These are phyloP conservation scores for Psophocarpus tetragonolobus DNA, from an alignment of 306 rosid genomes.

Conservation along the genomic window DNA sequence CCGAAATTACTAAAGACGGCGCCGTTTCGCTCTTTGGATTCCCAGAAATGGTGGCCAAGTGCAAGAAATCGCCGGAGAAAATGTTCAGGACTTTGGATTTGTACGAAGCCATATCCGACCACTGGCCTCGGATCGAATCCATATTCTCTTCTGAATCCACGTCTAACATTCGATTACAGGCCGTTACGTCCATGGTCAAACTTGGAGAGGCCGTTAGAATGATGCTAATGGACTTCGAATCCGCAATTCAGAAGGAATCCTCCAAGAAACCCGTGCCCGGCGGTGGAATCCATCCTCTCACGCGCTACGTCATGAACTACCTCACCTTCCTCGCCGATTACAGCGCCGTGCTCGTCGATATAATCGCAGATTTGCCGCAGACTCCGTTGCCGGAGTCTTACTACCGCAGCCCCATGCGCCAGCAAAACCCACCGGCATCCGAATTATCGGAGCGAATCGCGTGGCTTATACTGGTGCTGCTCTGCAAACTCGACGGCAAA, in stretches of 20 bases:
- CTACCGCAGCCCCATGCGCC: slow-evolving; percentile 42
- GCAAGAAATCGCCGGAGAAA: slow-evolving; percentile 78
- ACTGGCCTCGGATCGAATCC: slow-evolving; percentile 61
- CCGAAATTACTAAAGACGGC: slow-evolving; percentile 58
- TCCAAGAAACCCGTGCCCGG: slow-evolving; percentile 52
- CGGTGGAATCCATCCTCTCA: slow-evolving; percentile 79
- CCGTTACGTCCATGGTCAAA: slow-evolving; percentile 41
- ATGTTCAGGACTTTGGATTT: slow-evolving; percentile 64
- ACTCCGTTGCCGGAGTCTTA: slow-evolving; percentile 70
- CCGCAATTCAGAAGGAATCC: slow-evolving; percentile 66
- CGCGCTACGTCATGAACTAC: slow-evolving; percentile 86
- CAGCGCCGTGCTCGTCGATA: slow-evolving; percentile 50
- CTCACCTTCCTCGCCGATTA: slow-evolving; percentile 63
- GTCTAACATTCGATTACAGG: slow-evolving; percentile 46
- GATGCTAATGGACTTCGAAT: slow-evolving; percentile 66
- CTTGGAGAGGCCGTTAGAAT: slow-evolving; percentile 50
- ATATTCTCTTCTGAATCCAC: slow-evolving; percentile 72
- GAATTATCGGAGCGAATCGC: slow-evolving; percentile 52
- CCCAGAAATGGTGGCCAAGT: slow-evolving; percentile 74
- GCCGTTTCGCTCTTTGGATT: slow-evolving; percentile 60
- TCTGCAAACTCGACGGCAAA: slow-evolving; percentile 76
- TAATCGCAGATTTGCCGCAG: slow-evolving; percentile 62
- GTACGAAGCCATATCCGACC: slow-evolving; percentile 62
- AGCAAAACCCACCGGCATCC: slow-evolving; percentile 33
- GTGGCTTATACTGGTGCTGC: slow-evolving; percentile 72